These are phyloP conservation scores for Gamarada debralockiae DNA, from an alignment of 495 filamentous ascomycete genomes.

Conservation along the genomic window DNA sequence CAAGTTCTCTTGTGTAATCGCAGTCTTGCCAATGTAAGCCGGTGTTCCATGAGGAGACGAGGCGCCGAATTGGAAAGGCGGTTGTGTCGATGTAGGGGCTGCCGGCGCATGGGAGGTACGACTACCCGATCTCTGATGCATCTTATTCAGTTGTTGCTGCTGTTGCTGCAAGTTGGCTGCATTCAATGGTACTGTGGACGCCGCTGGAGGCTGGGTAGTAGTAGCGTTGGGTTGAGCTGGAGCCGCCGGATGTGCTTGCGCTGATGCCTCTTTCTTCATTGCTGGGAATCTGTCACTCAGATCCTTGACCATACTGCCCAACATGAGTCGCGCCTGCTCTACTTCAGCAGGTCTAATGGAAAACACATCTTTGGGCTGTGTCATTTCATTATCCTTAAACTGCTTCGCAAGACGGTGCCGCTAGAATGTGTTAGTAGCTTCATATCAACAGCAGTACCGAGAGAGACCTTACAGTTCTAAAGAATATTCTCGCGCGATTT, in stretches of 20 bases:
- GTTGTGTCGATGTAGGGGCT: conserved; percentile 60
- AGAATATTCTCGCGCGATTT: conserved; percentile 38
- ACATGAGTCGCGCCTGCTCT: conserved; percentile 42
- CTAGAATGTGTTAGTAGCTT: conserved; percentile 23
- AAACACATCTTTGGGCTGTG: conserved; percentile 47
- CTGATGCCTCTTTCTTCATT: conserved; percentile 15
- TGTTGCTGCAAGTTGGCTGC: conserved; percentile 67
- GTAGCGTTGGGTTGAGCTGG: conserved; percentile 5
- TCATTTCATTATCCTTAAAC: conserved; percentile 48
- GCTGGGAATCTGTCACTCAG: conserved; percentile 17
- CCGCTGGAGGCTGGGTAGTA: conserved; percentile 6
- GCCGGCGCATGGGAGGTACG: conserved; percentile 46
- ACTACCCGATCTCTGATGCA: conserved; percentile 39
- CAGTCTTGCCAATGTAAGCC: conserved; percentile 39
- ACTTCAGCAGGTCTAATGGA: conserved; percentile 56
- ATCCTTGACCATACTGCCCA: conserved; percentile 31
- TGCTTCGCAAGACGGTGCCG: conserved; percentile 54
- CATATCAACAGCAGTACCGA: too few species aligned
- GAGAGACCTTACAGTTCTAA: conserved; percentile 38
- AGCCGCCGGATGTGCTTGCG: conserved; percentile 8
- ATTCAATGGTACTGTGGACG: conserved; percentile 44
- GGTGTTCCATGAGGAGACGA: conserved; percentile 69
- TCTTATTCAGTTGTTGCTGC: conserved; percentile 47
- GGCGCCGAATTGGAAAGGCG: conserved; percentile 59
- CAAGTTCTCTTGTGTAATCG: conserved; percentile 45